Conservation (phyloP, 345 rosid species). For the Physaria fendleri region DNA sequence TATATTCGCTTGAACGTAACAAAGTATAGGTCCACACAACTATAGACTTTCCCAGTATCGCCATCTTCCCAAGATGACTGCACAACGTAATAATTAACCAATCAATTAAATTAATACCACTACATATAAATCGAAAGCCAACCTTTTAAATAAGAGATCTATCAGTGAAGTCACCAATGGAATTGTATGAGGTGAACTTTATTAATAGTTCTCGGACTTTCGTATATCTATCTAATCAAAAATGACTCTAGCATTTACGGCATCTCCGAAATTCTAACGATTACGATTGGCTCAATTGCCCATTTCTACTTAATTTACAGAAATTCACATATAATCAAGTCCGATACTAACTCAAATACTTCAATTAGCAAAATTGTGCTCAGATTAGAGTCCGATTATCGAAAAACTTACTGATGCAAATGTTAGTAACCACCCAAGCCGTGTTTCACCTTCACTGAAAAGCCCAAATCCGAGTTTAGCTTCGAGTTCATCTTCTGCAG, state of each 20-base stretch:
- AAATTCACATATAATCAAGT: background rate
- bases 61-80: constrained; percentile 85
- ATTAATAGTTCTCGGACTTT: background rate
- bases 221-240: background rate
- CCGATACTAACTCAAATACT: background rate
- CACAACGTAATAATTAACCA: constrained; percentile 22
- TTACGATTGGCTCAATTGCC: background rate
- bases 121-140: background rate
- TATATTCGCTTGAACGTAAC: too few relatives aligned
- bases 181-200: background rate
- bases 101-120: background rate
- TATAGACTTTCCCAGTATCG: constrained; percentile 52
- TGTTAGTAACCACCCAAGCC: constrained; percentile 92
- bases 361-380: background rate
- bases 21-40: constrained; percentile 86
- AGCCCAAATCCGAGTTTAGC: constrained; percentile 81
- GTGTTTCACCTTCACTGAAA: constrained; percentile 82
- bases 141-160: background rate
- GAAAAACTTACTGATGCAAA: constrained; percentile 59
- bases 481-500: constrained; percentile 78
- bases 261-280: background rate
- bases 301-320: background rate
- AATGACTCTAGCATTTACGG: background rate
- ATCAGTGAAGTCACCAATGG: background rate
- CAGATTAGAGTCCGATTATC: background rate